Conservation (phyloP, 1,284 basidiomycete species). For the Fomitiporia mediterranea region DNA sequence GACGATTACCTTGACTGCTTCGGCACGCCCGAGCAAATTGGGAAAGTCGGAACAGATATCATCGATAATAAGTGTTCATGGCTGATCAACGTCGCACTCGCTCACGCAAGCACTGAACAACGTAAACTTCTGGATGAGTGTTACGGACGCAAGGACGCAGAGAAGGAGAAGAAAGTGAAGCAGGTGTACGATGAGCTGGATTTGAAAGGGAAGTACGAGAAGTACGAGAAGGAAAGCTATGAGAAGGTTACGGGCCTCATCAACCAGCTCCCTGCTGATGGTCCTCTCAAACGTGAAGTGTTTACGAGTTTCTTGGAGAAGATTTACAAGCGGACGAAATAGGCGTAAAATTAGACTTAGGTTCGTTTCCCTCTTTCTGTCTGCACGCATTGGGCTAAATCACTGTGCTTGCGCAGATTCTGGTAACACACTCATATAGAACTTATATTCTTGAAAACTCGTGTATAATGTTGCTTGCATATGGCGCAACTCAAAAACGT, state of each 20-base stretch:
- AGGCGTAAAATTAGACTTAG: too few relatives aligned
- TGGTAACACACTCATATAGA: too few relatives aligned
- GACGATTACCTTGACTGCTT: slow-evolving; percentile 97
- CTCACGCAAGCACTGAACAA: slow-evolving; percentile 51
- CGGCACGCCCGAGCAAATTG: slow-evolving; percentile 87
- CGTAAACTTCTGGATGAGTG: slow-evolving; percentile 64
- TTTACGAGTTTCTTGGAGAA: slow-evolving; percentile 85
- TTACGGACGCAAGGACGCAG: slow-evolving; percentile 81
- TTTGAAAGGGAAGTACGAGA: slow-evolving; percentile 63
- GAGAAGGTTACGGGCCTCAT: slow-evolving; percentile 64
- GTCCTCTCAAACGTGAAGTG: slow-evolving; percentile 66
- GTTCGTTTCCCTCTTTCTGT: too few relatives aligned
- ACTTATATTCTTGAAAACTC: too few relatives aligned
- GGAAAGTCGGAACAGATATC: slow-evolving; percentile 98
- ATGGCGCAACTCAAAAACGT: too few relatives aligned
- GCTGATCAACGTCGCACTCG: slow-evolving; percentile 90
- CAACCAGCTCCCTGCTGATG: slow-evolving; percentile 59
- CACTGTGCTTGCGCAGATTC: too few relatives aligned
- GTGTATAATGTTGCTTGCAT: too few relatives aligned
- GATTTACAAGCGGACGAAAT: slow-evolving; percentile 88
- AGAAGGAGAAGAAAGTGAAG: slow-evolving; percentile 68
- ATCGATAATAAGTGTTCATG: slow-evolving; percentile 99
- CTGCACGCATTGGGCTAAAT: background rate
- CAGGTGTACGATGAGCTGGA: slow-evolving; percentile 71
- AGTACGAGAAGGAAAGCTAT: slow-evolving; percentile 79